Evolutionary conservation across 805 yeast genomes (phyloP), one percentile per base, ranked within the genome.

Genomic region (Tetrapisispora namnaoensis): DNA sequence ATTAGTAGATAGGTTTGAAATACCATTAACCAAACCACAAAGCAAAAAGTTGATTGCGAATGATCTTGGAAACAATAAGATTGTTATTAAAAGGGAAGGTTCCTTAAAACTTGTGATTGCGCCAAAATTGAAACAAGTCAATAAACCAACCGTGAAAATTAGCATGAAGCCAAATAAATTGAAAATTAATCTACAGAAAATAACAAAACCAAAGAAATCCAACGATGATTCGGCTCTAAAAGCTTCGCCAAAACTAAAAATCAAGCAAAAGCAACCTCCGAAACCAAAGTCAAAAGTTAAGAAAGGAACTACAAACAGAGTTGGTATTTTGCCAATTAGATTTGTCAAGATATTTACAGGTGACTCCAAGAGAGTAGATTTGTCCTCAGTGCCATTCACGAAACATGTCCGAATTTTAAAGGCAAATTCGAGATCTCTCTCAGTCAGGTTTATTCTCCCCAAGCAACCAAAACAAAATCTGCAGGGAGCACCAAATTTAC

Each of bases 31-130:
- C 6, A 67, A 80, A 14, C 96, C 96, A 2, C 74, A 80, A 54
- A 80, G 79, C 46, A 82, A 78, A 60, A 79, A 78, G 54, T 69
- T 93, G 22, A 78, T 77, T 8, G 86, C 88, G 0, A 75, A 73
- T 53, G 56, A 76, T 46, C 53, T 72, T 5, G 83, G 78, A 0
- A 69, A 69, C 24, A 82, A 82, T 3, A 70, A 70, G 37, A 68
- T 87, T n/a, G 70, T 76, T 6, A 67, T 88, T 18, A 82, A 74
- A 53, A 69, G 87, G 51, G 83, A 80, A 56, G 71, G 73, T 34
- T 45, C 59, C 1, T 50, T 65, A 45, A 65, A 63, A 47, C 53
- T 65, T 1, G 65, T 59, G 43, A 41, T 65, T 6, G 56, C 60
- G 1, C 53, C 64, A 8, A 58, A 55, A 41, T 17, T 51, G 9